Conservation (phyloP, 2,329 filamentous ascomycete species). For the Fusarium globosum region DNA sequence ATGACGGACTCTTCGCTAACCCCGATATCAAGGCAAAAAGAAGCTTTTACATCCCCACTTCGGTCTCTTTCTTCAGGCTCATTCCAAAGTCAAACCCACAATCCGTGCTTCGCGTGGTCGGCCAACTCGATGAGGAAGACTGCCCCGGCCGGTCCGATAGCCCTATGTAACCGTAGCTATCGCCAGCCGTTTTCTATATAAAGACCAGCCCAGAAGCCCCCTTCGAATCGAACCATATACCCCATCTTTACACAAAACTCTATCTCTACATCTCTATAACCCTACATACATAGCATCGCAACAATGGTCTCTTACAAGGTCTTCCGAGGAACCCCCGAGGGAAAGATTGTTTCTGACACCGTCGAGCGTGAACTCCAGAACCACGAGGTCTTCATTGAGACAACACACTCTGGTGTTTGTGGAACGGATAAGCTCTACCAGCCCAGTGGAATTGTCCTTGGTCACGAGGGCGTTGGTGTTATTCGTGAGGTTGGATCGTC, state of each 20-base stretch:
- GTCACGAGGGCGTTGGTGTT: conserved; percentile 35
- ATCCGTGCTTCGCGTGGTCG: not conserved
- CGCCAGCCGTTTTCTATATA: conserved; percentile 14
- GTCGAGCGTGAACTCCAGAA: conserved; percentile 29
- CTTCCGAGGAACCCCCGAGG: conserved; percentile 33
- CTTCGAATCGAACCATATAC: not conserved
- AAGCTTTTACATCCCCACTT: conserved; percentile 2
- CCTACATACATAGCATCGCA: not conserved
- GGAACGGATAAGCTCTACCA: conserved; percentile 35
- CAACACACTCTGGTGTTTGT: conserved; percentile 37
- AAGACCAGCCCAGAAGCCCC: not conserved
- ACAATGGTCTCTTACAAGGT: conserved; percentile 35
- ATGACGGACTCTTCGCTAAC: not conserved
- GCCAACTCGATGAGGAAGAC: conserved; percentile 18
- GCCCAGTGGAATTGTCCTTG: conserved; percentile 17
- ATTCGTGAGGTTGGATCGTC: conserved; percentile 25
- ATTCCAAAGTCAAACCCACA: not conserved
- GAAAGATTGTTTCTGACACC: conserved; percentile 28
- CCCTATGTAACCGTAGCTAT: not conserved
- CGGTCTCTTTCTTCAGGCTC: not conserved
- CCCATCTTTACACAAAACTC: not conserved
- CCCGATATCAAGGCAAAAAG: not conserved
- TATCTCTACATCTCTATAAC: not conserved
- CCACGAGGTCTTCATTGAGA: conserved; percentile 38
- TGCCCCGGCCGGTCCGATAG: not conserved